Base-by-base conservation (phyloP, 257 asterid species). In the Avicennia marina region DNA sequence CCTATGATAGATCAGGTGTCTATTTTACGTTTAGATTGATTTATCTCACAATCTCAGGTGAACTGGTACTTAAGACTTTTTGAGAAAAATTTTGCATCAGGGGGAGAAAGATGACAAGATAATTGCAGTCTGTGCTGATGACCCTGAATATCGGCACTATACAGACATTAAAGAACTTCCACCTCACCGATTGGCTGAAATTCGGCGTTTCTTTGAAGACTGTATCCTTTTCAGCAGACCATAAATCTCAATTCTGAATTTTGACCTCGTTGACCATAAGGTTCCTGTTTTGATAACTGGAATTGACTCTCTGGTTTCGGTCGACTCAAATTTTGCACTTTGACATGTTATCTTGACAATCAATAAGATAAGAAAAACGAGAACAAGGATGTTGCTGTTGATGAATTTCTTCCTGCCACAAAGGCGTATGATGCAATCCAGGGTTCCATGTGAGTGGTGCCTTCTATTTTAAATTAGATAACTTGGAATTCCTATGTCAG, bases 1-100 rank as follows among this genome's bases (percentile, higher is more conserved):
- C 97, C 97, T 67, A 91, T 91, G 98, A 91, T 85, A 63, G 97
- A 91, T 68, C 95, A 91, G 96, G 98, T 88, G 66, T 16, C 4
- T 29, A 39, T 49, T 21, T 17, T 16, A 33, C 41, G 45, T 56
- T 25, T 44, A 15, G 15, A 45, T 57, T 17, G 42, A 44, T 52
- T 47, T 41, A 24, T 56, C 18, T 52, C 20, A 7, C 59, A 45
- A 40, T 5, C n/a, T 36, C 2, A 36, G 41, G 41, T 4, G 13
- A 36, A 7, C 41, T 4, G 41, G 13, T 36, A 12, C 12, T 5
- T 36, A 4, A n/a, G 13, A 7, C 41, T 36, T 36, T 54, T 24
- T 19, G 6, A 32, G 53, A 13, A 22, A 25, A 19, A 13, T 12
- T 20, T 18, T 13, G 15, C 2, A 40, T 34, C 81, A 85, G 98